Percentiles rank a stretch among this genome's conserved stretches.
phyloP scores from a whole-genome alignment of 2,329 filamentous ascomycete species.

The Cercospora sp. region DNA sequence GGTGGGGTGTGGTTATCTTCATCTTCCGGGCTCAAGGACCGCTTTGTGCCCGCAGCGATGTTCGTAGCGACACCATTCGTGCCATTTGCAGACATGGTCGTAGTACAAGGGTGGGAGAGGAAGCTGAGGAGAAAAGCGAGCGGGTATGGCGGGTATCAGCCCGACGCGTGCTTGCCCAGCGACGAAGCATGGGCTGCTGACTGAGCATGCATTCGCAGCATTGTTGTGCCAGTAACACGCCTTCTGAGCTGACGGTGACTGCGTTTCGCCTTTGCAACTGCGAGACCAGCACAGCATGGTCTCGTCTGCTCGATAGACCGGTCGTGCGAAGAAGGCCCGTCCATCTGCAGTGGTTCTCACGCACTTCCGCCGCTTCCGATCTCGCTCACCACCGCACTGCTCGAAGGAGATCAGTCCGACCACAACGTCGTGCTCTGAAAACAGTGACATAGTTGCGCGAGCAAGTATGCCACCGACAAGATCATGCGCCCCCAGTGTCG shows the following conservation, averaged over 20 bases:
- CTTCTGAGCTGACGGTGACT: not conserved
- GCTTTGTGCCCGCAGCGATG: constrained; percentile 26
- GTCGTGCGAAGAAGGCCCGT: not conserved
- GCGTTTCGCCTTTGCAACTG: not conserved
- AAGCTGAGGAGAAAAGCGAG: constrained; percentile 2
- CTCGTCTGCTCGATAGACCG: not conserved
- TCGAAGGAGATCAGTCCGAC: not conserved
- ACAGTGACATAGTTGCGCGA: not conserved
- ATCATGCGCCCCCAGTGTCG: not conserved
- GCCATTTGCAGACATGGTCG: constrained; percentile 13
- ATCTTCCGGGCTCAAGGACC: constrained; percentile 32
- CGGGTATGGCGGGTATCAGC: constrained; percentile 3
- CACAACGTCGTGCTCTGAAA: not conserved
- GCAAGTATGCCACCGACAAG: not conserved
- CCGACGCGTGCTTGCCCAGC: not conserved
- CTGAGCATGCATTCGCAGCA: not conserved
- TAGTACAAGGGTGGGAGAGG: not conserved
- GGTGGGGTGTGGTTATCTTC: constrained; percentile 24
- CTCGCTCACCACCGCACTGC: not conserved
- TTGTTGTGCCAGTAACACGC: not conserved
- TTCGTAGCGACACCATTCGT: constrained; percentile 7
- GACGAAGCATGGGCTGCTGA: not conserved
- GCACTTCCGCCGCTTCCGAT: not conserved
- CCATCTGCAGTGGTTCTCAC: not conserved
- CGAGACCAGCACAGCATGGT: not conserved